Conservation (phyloP, 163 green algal genomes). For the Coccomyxa subellipsoidea region DNA sequence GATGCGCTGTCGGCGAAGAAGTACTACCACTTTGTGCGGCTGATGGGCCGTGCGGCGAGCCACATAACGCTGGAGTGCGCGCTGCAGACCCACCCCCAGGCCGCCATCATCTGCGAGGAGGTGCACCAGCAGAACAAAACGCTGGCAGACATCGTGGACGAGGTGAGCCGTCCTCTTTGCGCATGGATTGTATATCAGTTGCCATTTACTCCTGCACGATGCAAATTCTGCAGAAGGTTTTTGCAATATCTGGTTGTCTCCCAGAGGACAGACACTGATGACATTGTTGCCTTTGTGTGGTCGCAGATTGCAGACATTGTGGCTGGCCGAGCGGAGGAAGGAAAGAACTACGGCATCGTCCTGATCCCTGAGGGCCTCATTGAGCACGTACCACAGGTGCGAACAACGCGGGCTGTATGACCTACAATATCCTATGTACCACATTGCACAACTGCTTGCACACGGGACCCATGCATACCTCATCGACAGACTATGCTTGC, state of each 20-base stretch:
- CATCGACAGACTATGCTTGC: too few relatives aligned
- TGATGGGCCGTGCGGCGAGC: conserved; percentile 64
- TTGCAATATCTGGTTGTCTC: too few relatives aligned
- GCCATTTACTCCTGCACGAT: neutral
- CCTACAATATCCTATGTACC: too few relatives aligned
- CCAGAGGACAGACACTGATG: too few relatives aligned
- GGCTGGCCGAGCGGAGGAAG: conserved; percentile 30
- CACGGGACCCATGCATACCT: too few relatives aligned
- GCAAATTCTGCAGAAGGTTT: too few relatives aligned
- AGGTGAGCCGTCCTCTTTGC: neutral
- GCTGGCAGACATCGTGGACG: conserved; percentile 43
- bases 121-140: conserved; percentile 31
- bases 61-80: conserved; percentile 71
- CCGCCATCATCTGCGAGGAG: conserved; percentile 51
- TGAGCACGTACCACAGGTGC: conserved; percentile 46
- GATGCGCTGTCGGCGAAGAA: conserved; percentile 54
- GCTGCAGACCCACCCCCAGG: conserved; percentile 64
- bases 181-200: too few relatives aligned
- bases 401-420: too few relatives aligned
- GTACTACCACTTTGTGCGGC: conserved; percentile 72
- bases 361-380: conserved; percentile 70
- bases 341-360: conserved; percentile 59
- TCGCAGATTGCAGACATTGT: conserved; percentile 55
- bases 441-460: too few relatives aligned
- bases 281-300: neutral